phyloP scores from a whole-genome alignment of 495 filamentous ascomycete genomes.

The Xylaria cubensis region DNA sequence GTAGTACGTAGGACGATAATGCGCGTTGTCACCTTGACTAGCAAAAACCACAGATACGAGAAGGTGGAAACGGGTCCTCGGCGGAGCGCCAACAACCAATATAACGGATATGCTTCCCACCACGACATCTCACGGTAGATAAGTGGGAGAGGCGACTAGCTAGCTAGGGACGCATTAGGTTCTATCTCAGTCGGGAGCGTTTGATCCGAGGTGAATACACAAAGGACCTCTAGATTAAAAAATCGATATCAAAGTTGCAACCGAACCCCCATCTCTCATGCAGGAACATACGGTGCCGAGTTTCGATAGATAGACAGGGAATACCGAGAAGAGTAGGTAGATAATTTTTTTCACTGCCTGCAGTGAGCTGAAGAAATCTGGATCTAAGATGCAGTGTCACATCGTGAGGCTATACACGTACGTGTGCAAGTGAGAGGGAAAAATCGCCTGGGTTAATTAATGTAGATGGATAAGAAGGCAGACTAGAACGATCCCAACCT shows the following conservation, averaged over 20 bases:
- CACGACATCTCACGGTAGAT: background rate
- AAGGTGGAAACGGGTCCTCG: background rate
- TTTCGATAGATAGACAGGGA: slow-evolving; percentile 10
- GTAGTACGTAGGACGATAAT: background rate
- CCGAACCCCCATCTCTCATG: slow-evolving; percentile 3
- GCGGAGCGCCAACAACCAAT: background rate
- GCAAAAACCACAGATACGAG: background rate
- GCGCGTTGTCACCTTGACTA: background rate
- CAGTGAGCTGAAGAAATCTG: slow-evolving; percentile 9
- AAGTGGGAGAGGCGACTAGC: background rate
- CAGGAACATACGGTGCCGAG: background rate
- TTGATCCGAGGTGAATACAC: background rate
- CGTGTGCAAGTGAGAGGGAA: background rate
- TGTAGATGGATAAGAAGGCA: background rate
- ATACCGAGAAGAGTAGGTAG: background rate
- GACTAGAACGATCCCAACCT: background rate
- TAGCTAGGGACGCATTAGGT: too few species aligned
- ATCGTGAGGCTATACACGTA: background rate
- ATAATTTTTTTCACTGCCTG: background rate
- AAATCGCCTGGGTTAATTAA: background rate
- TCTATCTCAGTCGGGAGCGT: background rate
- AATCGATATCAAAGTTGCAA: background rate
- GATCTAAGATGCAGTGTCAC: background rate
- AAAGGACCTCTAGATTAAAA: background rate
- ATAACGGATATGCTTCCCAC: slow-evolving; percentile 22